Evolutionary conservation across 352 stramenopile genomes (phyloP), one percentile per base, ranked within the genome.

Genomic region (Pythium oligandrum): DNA sequence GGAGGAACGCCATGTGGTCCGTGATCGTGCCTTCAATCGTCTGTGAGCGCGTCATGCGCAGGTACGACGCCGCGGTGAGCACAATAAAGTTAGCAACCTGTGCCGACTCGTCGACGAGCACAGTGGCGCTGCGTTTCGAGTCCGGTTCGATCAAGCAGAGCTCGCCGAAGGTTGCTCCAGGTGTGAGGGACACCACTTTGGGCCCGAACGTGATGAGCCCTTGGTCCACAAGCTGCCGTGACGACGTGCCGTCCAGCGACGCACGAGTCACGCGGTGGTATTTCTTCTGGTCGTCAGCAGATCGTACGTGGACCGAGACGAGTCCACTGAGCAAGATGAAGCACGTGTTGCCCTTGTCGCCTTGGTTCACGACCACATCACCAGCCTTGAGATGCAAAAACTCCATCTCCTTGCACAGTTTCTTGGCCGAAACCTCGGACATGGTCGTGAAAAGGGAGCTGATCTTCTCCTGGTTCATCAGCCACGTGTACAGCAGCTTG

Each of bases 391-490:
- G 67, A 59, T 91, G 78, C 2, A 85, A 63, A 49, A 93, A 91
- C 50, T 93, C 83, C 78, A 93, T 90, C 44, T 93, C 83, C 38
- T 88, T 88, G 59, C 83, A 93, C 10, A 93, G 51, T 33, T 93
- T 93, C 59, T 91, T 90, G 39, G 78, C 78, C 26, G 82, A 88
- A 8, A 87, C 71, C 58, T 93, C 83, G 6, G 80, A 87, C 83
- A 93, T 91, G 43, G 83, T 90, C 54, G 81, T 88, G 53, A 93
- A 90, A 9, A 93, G 70, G 9, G 83, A 86, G 53, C 81, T 93
- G 36, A 93, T 76, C 53, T 93, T 93, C 44, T 93, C 83, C 51
- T 93, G 79, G 54, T 81, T 84, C 83, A 93, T 93, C 40, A 91
- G 71, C 83, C 83, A 93, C 62, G 64, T 64, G 53, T 90, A 93